Evolutionary conservation across 352 stramenopile species (phyloP).

Genomic region (Globisporangium recalcitrans): DNA sequence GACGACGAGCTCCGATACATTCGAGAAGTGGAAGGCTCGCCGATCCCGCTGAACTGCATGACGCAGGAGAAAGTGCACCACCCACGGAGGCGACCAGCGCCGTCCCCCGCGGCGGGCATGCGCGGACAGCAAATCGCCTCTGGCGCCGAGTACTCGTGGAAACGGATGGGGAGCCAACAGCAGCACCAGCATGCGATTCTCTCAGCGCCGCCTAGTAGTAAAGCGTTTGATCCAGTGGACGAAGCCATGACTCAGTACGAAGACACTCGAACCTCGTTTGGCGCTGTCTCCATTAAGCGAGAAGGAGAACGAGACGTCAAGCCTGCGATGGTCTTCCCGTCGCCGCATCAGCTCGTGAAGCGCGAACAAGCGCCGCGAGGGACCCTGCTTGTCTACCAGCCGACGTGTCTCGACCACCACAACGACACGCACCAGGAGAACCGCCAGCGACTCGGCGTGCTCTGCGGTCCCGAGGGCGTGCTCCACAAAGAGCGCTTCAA

Average conservation of each 20-base stretch:
- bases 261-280: not conserved
- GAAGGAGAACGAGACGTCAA: not conserved
- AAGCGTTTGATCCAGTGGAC: not conserved
- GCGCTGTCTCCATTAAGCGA: not conserved
- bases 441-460: slow-evolving; percentile 40
- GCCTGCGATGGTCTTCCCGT: not conserved
- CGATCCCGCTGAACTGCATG: slow-evolving; percentile 40
- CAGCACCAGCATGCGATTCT: not conserved
- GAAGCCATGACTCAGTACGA: not conserved
- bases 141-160: slow-evolving; percentile 28
- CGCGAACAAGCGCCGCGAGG: slow-evolving; percentile 18
- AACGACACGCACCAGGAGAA: slow-evolving; percentile 75
- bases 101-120: slow-evolving; percentile 26
- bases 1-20: slow-evolving; percentile 27
- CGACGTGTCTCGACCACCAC: slow-evolving; percentile 66
- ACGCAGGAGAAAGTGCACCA: slow-evolving; percentile 37
- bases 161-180: slow-evolving; percentile 18
- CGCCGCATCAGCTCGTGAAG: slow-evolving; percentile 19
- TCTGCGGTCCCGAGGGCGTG: slow-evolving; percentile 59
- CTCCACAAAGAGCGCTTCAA: slow-evolving; percentile 58
- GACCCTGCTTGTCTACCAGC: slow-evolving; percentile 63
- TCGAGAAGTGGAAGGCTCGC: slow-evolving; percentile 18
- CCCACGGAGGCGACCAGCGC: slow-evolving; percentile 33
- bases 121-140: slow-evolving; percentile 20
- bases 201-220: not conserved